Evolutionary conservation across 306 rosid genomes (phyloP).

Genomic region (Boehmeria nivea): DNA sequence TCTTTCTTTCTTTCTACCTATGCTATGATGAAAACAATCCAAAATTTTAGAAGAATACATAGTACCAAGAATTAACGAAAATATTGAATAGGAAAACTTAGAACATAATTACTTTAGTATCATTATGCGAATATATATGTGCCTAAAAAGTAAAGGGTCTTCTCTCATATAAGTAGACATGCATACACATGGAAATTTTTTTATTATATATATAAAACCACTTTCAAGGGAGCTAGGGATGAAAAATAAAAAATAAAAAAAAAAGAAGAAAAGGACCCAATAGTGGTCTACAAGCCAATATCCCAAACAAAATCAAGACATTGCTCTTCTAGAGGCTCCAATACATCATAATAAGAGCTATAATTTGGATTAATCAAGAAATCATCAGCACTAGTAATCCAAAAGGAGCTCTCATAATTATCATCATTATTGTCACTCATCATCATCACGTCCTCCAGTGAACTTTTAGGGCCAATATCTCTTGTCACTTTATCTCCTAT

Average conservation of each 20-base stretch:
- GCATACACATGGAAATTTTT: background rate
- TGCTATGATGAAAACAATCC: too few relatives aligned
- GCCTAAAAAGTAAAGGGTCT: too few relatives aligned
- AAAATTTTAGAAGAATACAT: too few relatives aligned
- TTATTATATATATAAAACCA: background rate
- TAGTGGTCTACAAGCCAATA: conserved; percentile 20
- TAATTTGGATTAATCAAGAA: background rate
- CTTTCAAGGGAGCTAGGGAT: background rate
- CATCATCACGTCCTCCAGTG: conserved; percentile 7
- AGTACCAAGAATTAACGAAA: too few relatives aligned
- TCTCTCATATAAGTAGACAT: background rate
- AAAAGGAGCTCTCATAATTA: conserved; percentile 17
- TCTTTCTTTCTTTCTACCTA: too few relatives aligned
- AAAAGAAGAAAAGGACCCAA: too few relatives aligned
- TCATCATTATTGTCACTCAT: conserved; percentile 8
- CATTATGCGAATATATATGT: too few relatives aligned
- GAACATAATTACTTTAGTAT: too few relatives aligned
- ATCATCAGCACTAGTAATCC: conserved; percentile 17
- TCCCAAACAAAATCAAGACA: conserved; percentile 20
- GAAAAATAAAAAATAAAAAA: background rate
- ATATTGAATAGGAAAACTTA: too few relatives aligned
- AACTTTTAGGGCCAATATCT: conserved; percentile 1
- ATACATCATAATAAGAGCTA: background rate
- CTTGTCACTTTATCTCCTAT: background rate
- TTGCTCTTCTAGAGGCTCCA: conserved; percentile 21